Evolutionary conservation across 148 eudicot genomes (phyloP).

Genomic region (Nyssa sinensis): DNA sequence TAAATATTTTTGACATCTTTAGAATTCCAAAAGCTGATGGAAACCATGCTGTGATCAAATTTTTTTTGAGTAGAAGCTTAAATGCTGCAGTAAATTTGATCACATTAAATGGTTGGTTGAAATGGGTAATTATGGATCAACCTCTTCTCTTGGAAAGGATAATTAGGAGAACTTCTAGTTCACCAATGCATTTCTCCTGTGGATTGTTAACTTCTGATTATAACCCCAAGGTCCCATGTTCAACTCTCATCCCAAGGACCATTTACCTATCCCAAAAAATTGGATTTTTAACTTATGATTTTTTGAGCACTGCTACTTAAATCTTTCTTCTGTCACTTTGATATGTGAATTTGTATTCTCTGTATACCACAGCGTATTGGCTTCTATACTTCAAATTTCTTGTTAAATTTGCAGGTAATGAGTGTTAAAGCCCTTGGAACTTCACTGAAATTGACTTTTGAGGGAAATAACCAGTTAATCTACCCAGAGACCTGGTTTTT

Average conservation of each 20-base stretch:
- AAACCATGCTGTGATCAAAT: not conserved
- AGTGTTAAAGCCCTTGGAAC: conserved; percentile 79
- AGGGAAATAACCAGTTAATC: conserved; percentile 62
- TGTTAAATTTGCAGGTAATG: conserved; percentile 52
- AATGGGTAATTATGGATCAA: not conserved
- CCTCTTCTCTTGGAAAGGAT: not conserved
- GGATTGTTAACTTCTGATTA: conserved; percentile 1
- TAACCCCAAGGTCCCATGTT: not conserved
- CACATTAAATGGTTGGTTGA: not conserved
- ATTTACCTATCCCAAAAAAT: too few species aligned
- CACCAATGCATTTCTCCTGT: not conserved
- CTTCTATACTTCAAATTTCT: not conserved
- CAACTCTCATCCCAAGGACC: not conserved
- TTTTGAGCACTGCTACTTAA: too few species aligned
- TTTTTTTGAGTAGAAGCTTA: not conserved
- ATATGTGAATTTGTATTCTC: not conserved
- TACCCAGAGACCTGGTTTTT: conserved; percentile 72
- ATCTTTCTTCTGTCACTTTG: not conserved
- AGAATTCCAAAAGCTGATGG: not conserved
- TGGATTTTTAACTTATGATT: not conserved
- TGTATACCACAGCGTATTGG: not conserved
- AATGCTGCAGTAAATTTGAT: not conserved
- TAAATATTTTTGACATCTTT: not conserved
- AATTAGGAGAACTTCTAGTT: not conserved
- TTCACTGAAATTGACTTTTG: conserved; percentile 60